Conservation (phyloP, 192 early-diverging fungal species). For the Linnemannia zychae region DNA sequence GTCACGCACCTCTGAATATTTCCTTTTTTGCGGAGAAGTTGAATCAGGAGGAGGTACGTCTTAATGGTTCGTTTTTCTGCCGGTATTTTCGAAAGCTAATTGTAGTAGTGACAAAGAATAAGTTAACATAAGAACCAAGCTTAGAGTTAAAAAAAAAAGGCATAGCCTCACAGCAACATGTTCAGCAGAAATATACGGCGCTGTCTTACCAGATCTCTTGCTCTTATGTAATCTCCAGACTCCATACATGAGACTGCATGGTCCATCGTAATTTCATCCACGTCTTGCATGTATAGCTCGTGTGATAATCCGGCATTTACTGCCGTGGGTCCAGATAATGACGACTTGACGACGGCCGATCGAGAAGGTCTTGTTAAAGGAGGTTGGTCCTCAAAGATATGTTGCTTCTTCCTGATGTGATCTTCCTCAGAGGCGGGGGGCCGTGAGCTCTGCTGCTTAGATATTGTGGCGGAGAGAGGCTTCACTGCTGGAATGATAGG, state of each 20-base stretch:
- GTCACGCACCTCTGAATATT: background rate
- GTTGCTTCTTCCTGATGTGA: background rate
- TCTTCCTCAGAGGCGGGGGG: background rate
- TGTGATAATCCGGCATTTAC: background rate
- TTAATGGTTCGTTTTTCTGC: constrained; percentile 10
- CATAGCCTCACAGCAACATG: too few species aligned
- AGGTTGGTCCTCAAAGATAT: background rate
- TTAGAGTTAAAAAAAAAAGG: background rate
- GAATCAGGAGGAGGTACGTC: constrained; percentile 24
- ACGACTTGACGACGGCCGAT: background rate
- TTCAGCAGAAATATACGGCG: background rate
- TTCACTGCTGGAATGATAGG: background rate
- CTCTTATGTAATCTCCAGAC: background rate
- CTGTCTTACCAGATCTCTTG: constrained; percentile 5
- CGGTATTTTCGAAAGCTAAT: constrained; percentile 30
- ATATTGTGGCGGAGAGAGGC: background rate
- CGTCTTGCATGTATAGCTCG: background rate
- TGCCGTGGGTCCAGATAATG: background rate
- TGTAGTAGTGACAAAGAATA: background rate
- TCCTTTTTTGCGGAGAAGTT: background rate
- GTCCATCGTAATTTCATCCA: constrained; percentile 3
- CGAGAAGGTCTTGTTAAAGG: background rate
- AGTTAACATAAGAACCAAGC: too few species aligned
- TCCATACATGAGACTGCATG: constrained; percentile 17
- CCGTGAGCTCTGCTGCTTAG: background rate